Evolutionary conservation across 306 rosid genomes (phyloP).

Genomic region (Oemleria cerasiformis): DNA sequence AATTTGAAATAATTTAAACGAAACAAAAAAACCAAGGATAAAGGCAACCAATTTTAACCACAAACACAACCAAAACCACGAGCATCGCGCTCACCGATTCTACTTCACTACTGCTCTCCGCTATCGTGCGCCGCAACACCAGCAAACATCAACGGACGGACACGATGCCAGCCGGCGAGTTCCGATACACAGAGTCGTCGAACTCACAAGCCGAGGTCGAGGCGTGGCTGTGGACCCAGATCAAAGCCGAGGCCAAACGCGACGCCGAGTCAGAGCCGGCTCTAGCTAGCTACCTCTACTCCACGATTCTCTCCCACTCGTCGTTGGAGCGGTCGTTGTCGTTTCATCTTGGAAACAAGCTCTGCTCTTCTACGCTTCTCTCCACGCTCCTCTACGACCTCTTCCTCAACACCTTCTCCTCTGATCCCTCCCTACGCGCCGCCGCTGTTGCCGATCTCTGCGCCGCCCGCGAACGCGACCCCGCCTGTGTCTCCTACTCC

Average conservation of each 20-base stretch:
- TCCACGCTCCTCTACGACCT: constrained; percentile 89
- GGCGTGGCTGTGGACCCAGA: constrained; percentile 65
- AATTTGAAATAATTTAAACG: too few relatives aligned
- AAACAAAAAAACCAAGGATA: not conserved
- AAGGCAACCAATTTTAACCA: not conserved
- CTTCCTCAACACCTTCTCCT: constrained; percentile 71
- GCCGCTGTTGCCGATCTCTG: constrained; percentile 82
- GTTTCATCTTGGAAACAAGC: constrained; percentile 87
- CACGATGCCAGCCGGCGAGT: constrained; percentile 62
- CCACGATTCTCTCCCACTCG: constrained; percentile 80
- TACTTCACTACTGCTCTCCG: not conserved
- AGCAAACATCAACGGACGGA: not conserved
- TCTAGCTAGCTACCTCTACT: constrained; percentile 86
- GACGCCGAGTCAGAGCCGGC: constrained; percentile 96
- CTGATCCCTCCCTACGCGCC: constrained; percentile 53
- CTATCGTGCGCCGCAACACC: not conserved
- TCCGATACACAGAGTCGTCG: constrained; percentile 23
- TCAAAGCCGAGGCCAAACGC: constrained; percentile 82
- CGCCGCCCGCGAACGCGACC: constrained; percentile 75
- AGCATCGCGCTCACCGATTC: not conserved
- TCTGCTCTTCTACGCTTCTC: constrained; percentile 88
- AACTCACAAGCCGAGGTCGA: constrained; percentile 35
- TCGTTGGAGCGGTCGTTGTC: constrained; percentile 74
- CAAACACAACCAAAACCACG: too few relatives aligned
- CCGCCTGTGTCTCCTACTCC: constrained; percentile 80